phyloP scores from a whole-genome alignment of 2,329 filamentous ascomycete species.

The Colletotrichum navitas region DNA sequence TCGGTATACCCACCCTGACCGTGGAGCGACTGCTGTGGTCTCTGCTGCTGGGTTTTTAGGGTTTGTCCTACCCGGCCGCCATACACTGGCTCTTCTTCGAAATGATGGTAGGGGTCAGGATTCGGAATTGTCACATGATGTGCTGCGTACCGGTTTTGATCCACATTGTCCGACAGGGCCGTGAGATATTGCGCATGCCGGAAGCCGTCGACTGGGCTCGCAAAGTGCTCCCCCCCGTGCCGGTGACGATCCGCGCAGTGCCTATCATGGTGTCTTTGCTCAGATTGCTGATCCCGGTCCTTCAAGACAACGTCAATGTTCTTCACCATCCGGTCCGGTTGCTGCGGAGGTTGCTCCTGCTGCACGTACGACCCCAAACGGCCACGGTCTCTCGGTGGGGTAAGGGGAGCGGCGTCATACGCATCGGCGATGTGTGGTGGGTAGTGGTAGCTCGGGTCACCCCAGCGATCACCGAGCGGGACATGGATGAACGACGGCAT shows the following conservation, averaged over 20 bases:
- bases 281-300: neutral
- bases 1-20: neutral
- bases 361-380: neutral
- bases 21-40: neutral
- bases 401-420: neutral
- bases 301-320: neutral
- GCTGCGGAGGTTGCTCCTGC: neutral
- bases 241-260: neutral
- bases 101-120: neutral
- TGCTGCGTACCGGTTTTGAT: neutral
- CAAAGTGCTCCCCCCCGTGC: neutral
- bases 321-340: neutral
- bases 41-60: neutral
- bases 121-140: neutral
- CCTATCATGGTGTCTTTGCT: neutral
- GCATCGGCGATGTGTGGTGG: conserved; percentile 12
- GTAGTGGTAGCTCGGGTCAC: conserved; percentile 15
- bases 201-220: neutral
- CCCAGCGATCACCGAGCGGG: conserved; percentile 17
- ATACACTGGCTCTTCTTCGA: neutral
- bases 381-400: neutral
- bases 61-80: neutral
- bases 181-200: neutral
- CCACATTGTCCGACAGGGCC: too few relatives aligned
- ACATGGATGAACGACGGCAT: conserved; percentile 14